Percentiles rank a stretch among this genome's conserved stretches.
These are phyloP conservation scores for Apiotrichum gracile DNA, from an alignment of 1,284 basidiomycete species.

Conservation along the genomic window DNA sequence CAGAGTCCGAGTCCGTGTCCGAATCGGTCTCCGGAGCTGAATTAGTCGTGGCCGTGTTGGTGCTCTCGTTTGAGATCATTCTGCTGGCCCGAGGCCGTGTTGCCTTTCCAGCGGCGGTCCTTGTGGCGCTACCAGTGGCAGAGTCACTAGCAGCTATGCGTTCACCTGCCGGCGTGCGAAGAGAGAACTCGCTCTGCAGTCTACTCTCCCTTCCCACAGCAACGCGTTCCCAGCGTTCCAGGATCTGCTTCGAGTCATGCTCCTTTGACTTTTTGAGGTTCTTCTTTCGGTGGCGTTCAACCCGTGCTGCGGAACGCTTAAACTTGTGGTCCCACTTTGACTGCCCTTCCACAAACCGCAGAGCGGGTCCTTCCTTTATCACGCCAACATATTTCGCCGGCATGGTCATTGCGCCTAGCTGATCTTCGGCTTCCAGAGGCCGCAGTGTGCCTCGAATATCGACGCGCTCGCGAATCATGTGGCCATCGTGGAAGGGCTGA, in stretches of 20 bases:
- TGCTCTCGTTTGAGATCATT: no score
- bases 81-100: no score
- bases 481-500: constrained; percentile 45
- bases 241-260: constrained; percentile 20
- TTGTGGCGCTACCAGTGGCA: no score
- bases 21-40: background rate
- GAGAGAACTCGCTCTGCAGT: no score
- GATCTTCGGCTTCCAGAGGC: constrained; percentile 64
- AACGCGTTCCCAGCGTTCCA: background rate
- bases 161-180: no score
- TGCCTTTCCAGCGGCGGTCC: no score
- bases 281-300: constrained; percentile 37
- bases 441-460: constrained; percentile 69
- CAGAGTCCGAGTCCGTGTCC: background rate
- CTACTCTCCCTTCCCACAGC: no score
- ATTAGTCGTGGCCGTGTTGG: no score
- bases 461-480: constrained; percentile 83
- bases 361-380: constrained; percentile 50
- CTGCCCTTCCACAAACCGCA: constrained; percentile 46
- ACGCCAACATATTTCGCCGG: constrained; percentile 55
- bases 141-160: no score
- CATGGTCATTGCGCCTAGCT: constrained; percentile 62
- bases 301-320: constrained; percentile 26
- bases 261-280: constrained; percentile 36
- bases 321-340: constrained; percentile 45